Evolutionary conservation across 2,329 filamentous ascomycete species (phyloP).

Genomic region (Fusarium setosum): DNA sequence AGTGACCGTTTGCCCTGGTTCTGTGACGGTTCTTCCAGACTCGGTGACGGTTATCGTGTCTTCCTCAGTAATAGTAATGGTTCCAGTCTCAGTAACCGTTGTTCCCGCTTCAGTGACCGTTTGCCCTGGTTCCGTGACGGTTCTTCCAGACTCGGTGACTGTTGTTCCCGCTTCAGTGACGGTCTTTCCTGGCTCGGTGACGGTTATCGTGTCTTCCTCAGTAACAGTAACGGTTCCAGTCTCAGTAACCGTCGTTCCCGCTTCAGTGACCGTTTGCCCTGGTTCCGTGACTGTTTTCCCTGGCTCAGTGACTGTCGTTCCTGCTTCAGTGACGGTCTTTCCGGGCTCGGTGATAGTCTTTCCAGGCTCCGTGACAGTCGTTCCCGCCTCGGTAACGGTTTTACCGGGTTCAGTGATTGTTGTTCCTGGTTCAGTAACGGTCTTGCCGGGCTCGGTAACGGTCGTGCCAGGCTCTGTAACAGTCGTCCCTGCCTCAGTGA

Average conservation of each 20-base stretch:
- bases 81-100: constrained; percentile 13
- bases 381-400: neutral
- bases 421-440: neutral
- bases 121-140: too few species aligned
- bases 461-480: neutral
- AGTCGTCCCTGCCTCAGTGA: neutral
- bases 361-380: constrained; percentile 16
- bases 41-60: too few species aligned
- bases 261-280: neutral
- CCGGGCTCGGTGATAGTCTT: constrained; percentile 8
- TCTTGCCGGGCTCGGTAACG: neutral
- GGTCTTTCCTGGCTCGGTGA: neutral
- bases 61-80: constrained; percentile 25
- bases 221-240: constrained; percentile 22
- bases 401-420: constrained; percentile 10
- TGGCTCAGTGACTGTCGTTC: neutral
- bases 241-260: constrained; percentile 11
- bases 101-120: constrained; percentile 1
- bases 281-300: neutral
- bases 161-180: constrained; percentile 21
- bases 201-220: constrained; percentile 10
- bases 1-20: constrained; percentile 26
- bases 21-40: neutral
- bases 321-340: constrained; percentile 11
- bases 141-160: constrained; percentile 15